Conservation (phyloP, 2,329 filamentous ascomycete genomes). For the Botrytis paeoniae region DNA sequence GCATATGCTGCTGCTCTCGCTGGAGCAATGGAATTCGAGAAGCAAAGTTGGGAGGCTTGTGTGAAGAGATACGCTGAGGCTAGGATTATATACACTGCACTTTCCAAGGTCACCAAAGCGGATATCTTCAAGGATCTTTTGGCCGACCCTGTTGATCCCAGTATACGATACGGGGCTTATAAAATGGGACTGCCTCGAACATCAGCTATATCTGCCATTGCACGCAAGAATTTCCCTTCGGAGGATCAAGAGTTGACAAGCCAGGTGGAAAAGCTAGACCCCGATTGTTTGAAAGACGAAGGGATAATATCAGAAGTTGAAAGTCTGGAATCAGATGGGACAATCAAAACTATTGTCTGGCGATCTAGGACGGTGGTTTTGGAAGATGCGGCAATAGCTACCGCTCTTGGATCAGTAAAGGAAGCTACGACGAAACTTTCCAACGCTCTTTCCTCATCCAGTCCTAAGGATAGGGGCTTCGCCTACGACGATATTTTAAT, state of each 20-base stretch:
- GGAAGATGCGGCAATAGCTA: constrained; percentile 87
- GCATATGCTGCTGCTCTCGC: constrained; percentile 77
- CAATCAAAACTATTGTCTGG: constrained; percentile 79
- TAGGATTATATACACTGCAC: constrained; percentile 76
- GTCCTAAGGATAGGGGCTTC: constrained; percentile 68
- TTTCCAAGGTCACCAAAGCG: constrained; percentile 63
- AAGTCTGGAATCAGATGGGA: constrained; percentile 50
- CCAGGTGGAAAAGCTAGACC: constrained; percentile 68
- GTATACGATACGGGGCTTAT: constrained; percentile 91
- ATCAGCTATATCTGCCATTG: constrained; percentile 74
- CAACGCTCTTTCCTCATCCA: constrained; percentile 47
- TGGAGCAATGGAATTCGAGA: constrained; percentile 81
- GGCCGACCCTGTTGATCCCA: constrained; percentile 83
- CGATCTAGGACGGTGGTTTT: constrained; percentile 80
- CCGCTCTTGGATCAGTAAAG: constrained; percentile 71
- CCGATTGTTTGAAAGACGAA: constrained; percentile 61
- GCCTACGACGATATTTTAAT: constrained; percentile 90
- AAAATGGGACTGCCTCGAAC: constrained; percentile 85
- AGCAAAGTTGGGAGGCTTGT: constrained; percentile 78
- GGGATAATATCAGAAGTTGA: constrained; percentile 49
- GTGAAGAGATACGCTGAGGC: constrained; percentile 72
- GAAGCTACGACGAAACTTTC: constrained; percentile 50
- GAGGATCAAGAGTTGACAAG: constrained; percentile 61
- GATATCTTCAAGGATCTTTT: constrained; percentile 86
- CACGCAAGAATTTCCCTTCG: constrained; percentile 73